Conservation (phyloP, 495 filamentous ascomycete species). For the Penicillium lagena region DNA sequence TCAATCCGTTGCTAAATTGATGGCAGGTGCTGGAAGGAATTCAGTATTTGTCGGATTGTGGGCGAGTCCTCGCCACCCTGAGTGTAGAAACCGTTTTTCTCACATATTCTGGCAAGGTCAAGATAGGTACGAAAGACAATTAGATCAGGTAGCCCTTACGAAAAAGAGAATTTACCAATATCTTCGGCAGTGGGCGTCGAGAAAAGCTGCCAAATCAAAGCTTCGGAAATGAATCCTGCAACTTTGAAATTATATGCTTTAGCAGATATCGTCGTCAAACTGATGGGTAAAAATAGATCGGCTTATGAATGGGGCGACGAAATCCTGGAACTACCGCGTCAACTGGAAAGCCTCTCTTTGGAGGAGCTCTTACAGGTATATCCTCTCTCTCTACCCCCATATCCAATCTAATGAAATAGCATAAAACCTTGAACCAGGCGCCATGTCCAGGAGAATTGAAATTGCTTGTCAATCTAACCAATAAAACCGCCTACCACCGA, state of each 20-base stretch:
- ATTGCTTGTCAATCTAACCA: too few relatives aligned
- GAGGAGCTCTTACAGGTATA: too few relatives aligned
- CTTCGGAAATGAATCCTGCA: constrained; percentile 1
- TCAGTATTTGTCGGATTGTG: background rate
- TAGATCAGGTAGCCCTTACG: too few relatives aligned
- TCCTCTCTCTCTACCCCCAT: too few relatives aligned
- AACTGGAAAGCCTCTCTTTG: too few relatives aligned
- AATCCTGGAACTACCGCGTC: too few relatives aligned
- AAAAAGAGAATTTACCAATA: too few relatives aligned
- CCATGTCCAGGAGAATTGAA: too few relatives aligned
- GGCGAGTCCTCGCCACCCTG: constrained; percentile 3
- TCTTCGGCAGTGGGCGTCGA: background rate
- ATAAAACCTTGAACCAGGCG: too few relatives aligned
- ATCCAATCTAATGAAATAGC: too few relatives aligned
- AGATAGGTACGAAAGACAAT: background rate
- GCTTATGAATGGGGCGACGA: too few relatives aligned
- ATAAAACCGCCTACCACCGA: too few relatives aligned
- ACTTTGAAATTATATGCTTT: constrained; percentile 1
- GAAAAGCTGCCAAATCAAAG: background rate
- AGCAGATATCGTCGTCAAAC: constrained; percentile 1
- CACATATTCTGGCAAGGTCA: constrained; percentile 1
- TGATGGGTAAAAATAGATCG: background rate
- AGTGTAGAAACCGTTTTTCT: constrained; percentile 3
- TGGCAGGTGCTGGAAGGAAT: constrained; percentile 1
- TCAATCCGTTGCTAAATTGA: background rate